Evolutionary conservation across 1,284 basidiomycete species (phyloP).

Genomic region (Rhizoctonia solani): DNA sequence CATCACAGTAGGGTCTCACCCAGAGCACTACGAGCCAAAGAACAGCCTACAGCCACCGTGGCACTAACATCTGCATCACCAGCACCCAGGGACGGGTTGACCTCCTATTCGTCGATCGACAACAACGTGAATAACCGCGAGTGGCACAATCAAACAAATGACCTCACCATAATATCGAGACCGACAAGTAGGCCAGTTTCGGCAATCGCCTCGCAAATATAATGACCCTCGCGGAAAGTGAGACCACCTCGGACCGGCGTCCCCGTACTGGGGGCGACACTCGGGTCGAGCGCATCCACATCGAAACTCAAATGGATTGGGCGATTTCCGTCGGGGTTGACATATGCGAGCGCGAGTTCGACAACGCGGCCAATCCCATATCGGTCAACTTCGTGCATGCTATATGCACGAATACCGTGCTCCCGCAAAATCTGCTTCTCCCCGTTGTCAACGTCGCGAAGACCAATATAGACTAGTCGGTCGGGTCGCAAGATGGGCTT

Average conservation of each 20-base stretch:
- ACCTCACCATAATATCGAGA: conserved; percentile 82
- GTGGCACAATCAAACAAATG: neutral
- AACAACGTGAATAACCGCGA: conserved; percentile 22
- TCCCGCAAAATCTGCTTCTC: conserved; percentile 90
- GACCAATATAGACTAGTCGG: conserved; percentile 89
- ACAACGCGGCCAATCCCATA: conserved; percentile 95
- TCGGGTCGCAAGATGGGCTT: conserved; percentile 72
- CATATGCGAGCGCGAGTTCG: conserved; percentile 92
- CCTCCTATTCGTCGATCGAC: conserved; percentile 64
- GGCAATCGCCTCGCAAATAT: conserved; percentile 92
- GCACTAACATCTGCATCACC: conserved; percentile 70
- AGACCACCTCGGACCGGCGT: conserved; percentile 94
- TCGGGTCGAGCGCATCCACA: conserved; percentile 93
- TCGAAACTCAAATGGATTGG: conserved; percentile 98
- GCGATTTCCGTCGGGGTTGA: conserved; percentile 80
- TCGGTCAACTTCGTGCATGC: conserved; percentile 98
- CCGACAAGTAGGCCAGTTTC: conserved; percentile 94
- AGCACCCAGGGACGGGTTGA: conserved; percentile 83
- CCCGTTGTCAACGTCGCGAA: conserved; percentile 89
- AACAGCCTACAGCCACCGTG: conserved; percentile 94
- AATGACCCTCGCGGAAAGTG: conserved; percentile 96
- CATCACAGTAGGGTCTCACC: conserved; percentile 55
- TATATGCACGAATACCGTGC: conserved; percentile 90
- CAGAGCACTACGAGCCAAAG: conserved; percentile 85
- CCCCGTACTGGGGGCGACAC: conserved; percentile 93